phyloP scores from a whole-genome alignment of 164 flowering plant genomes.

The Warburgia ugandensis region DNA sequence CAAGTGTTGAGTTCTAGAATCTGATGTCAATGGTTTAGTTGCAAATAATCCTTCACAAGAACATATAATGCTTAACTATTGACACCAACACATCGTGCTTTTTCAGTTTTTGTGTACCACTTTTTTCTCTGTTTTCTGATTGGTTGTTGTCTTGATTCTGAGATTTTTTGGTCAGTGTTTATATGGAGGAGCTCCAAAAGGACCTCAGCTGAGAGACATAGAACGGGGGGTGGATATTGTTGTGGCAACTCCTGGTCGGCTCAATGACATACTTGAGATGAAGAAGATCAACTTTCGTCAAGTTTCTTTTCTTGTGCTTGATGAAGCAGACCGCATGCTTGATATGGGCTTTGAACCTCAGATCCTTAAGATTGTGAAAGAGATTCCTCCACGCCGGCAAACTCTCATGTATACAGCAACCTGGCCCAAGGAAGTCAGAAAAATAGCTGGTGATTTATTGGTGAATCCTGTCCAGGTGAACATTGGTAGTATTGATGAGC shows the following conservation, averaged over 20 bases:
- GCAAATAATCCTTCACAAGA: no score
- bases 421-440: conserved; percentile 94
- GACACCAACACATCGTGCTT: no score
- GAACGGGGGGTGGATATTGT: conserved; percentile 89
- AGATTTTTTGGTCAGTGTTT: conserved; percentile 45
- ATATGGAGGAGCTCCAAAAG: conserved; percentile 94
- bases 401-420: conserved; percentile 98
- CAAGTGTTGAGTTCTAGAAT: no score
- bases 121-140: background rate
- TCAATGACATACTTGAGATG: conserved; percentile 89
- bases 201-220: conserved; percentile 66
- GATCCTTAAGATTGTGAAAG: conserved; percentile 87
- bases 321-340: conserved; percentile 97
- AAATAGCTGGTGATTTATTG: conserved; percentile 84
- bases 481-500: conserved; percentile 86
- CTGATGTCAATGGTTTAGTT: no score
- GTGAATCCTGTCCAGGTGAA: conserved; percentile 86
- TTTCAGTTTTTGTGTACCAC: no score
- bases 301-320: conserved; percentile 85
- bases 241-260: conserved; percentile 95
- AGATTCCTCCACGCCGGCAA: conserved; percentile 81
- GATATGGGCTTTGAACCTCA: conserved; percentile 99
- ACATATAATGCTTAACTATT: no score
- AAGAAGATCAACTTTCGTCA: conserved; percentile 68
- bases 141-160: background rate